Base-by-base conservation (phyloP, 768 basidiomycete species). In the Albatrellus ellisii region DNA sequence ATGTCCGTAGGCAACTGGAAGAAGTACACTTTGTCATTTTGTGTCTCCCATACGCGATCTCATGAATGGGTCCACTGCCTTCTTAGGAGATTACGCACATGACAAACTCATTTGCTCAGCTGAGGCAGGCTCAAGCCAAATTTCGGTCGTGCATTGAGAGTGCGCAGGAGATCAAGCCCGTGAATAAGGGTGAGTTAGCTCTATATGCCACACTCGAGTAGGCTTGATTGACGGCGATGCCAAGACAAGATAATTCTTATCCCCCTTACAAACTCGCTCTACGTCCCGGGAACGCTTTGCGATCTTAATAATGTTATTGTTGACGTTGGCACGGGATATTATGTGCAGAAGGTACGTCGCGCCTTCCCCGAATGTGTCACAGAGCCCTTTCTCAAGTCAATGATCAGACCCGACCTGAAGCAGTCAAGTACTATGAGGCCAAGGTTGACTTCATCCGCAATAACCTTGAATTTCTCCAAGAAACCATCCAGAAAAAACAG, bases 311-410 rank as follows among this genome's bases (percentile, higher is more conserved):
- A 88, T 51, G 92, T 99, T 36, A 79, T 98, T 47, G 76, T 98
- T 28, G 95, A 99, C 57, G 71, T 98, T 21, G 95, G 95, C 1
- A 98, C 94, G 0, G 94, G 95, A 0, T 99, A 97, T 61, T 97
- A 81, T 51, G 85, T 98, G 14, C 79, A 87, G 62, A 99, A 98
- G 73, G 95, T 88, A 36, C 33, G 66, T n/a, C n/a, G n/a, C n/a
- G n/a, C n/a, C n/a, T n/a, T n/a, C n/a, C n/a, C n/a, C n/a, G n/a
- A n/a, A n/a, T n/a, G n/a, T n/a, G n/a, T n/a, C n/a, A n/a, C n/a
- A n/a, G n/a, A n/a, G n/a, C n/a, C n/a, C n/a, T n/a, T n/a, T n/a
- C n/a, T n/a, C n/a, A n/a, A n/a, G n/a, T n/a, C 17, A 4, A 11
- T 8, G n/a, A 7, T 36, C 58, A 98, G 92, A 79, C 81, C 6